Evolutionary conservation across 78 protist species (phyloP).

Genomic region (Pirum gemmata): DNA sequence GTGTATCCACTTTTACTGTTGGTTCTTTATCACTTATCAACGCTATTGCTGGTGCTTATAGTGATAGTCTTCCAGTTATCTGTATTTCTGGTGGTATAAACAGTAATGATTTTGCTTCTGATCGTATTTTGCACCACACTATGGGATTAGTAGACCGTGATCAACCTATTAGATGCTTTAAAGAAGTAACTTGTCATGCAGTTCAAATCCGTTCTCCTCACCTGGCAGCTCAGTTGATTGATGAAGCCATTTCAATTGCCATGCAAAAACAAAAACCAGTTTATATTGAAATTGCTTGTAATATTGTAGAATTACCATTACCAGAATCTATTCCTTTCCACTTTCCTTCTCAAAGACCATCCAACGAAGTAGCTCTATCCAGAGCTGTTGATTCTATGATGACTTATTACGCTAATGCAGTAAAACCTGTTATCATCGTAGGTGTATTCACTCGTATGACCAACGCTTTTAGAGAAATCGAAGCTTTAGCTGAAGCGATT

Average conservation of each 20-base stretch:
- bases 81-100: neutral
- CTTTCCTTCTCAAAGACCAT: neutral
- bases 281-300: neutral
- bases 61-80: neutral
- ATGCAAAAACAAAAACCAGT: neutral
- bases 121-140: constrained; percentile 10
- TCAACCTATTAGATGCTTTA: neutral
- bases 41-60: constrained; percentile 9
- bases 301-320: neutral
- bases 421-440: neutral
- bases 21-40: constrained; percentile 6
- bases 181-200: neutral
- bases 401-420: neutral
- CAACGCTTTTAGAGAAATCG: neutral
- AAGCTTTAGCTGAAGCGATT: neutral
- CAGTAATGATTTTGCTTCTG: neutral
- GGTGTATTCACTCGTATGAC: too few species aligned
- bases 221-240: neutral
- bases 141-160: neutral
- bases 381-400: neutral
- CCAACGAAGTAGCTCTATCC: neutral
- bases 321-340: neutral
- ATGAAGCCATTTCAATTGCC: neutral
- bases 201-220: neutral
- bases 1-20: neutral